Evolutionary conservation across 345 rosid species (phyloP), one percentile per base, ranked within the genome.

Genomic region (Melaleuca alternifolia): DNA sequence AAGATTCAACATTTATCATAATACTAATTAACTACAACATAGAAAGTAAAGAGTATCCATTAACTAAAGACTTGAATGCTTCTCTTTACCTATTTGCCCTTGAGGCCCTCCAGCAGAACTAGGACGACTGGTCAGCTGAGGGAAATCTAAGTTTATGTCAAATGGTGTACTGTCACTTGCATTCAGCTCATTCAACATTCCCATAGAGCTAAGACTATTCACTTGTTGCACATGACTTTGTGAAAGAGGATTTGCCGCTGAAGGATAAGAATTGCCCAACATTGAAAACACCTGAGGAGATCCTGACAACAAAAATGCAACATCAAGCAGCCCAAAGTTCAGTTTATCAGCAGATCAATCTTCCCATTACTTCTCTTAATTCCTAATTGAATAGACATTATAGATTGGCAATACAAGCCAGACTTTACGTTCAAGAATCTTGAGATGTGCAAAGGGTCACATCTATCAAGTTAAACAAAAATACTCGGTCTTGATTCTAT

Each of bases 71-170:
- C 62, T 71, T 33, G 46, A 71, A 18, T 71, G 52, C 53, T 65
- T 28, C 59, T 71, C 50, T 75, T 87, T 92, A 96, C 99, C 99
- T 86, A 98, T 83, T 91, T 98, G 99, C 86, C 99, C 99, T 93
- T 96, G 99, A 89, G 96, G 94, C 84, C 99, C 97, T 84, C 99
- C 98, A 56, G 99, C 97, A 85, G 99, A 98, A 88, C 91, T 95
- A 89, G 99, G 99, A 83, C 97, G 98, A 90, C 98, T 98, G 15
- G 96, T 94, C 90, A 98, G 89, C 90, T 92, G 95, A 61, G 99
- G 99, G 86, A 98, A 98, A 88, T 98, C 99, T 87, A 93, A 94
- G 87, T 93, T 96, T 88, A 98, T 98, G 92, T 98, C 98, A 86
- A 95, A 98, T 12, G 98, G 99, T 41, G 98, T 94, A 88, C 90